Conservation (phyloP, 768 basidiomycete species). For the Tulasnella sp. region DNA sequence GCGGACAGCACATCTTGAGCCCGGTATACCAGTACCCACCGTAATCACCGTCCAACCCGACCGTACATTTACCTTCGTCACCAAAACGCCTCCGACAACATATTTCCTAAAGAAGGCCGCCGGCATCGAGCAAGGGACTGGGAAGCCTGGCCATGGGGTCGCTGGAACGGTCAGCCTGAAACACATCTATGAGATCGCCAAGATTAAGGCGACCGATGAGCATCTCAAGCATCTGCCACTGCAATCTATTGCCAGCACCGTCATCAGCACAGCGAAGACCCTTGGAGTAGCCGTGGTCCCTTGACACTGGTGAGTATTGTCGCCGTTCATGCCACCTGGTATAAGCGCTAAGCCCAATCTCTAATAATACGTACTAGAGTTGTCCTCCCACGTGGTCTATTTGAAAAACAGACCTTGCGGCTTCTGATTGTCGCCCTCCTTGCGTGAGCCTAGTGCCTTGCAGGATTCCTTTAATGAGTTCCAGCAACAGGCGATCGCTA, state of each 20-base stretch:
- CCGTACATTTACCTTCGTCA: constrained; percentile 85
- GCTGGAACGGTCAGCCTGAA: constrained; percentile 81
- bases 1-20: constrained; percentile 76
- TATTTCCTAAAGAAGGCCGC: constrained; percentile 87
- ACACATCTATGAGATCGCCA: constrained; percentile 97
- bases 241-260: constrained; percentile 76
- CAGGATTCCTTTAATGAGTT: no score
- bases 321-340: background rate
- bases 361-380: no score
- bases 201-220: constrained; percentile 86
- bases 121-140: constrained; percentile 82
- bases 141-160: constrained; percentile 63
- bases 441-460: no score
- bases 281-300: constrained; percentile 84
- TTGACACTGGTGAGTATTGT: constrained; percentile 26
- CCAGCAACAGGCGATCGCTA: no score
- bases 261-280: constrained; percentile 79
- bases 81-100: constrained; percentile 79
- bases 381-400: no score
- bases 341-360: no score
- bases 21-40: constrained; percentile 83
- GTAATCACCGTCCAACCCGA: constrained; percentile 88
- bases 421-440: no score
- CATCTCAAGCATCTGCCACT: constrained; percentile 76
- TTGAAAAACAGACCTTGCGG: no score